Conservation (phyloP, 2,329 filamentous ascomycete species). For the Dactylonectria estremocensis region DNA sequence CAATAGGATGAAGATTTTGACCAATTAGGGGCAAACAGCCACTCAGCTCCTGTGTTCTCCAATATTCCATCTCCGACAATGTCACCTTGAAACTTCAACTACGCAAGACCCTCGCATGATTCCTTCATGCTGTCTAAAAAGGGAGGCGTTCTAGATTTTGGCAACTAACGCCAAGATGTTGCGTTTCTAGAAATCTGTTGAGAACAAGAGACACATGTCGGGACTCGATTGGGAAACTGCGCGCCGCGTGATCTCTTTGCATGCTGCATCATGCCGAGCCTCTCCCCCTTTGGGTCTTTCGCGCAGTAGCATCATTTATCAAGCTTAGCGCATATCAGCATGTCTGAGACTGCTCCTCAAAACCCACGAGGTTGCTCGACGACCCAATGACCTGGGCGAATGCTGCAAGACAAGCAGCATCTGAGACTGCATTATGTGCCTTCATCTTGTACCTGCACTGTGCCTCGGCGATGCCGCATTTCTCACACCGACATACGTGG, state of each 20-base stretch:
- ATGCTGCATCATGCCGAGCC: neutral
- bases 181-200: too few relatives aligned
- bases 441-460: neutral
- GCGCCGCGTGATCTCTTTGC: neutral
- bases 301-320: neutral
- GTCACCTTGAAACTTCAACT: too few relatives aligned
- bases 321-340: neutral
- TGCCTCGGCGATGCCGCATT: neutral
- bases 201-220: too few relatives aligned
- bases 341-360: neutral
- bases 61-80: too few relatives aligned
- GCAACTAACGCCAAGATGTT: too few relatives aligned
- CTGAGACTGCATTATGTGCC: neutral
- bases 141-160: too few relatives aligned
- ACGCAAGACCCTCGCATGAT: too few relatives aligned
- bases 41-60: too few relatives aligned
- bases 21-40: too few relatives aligned
- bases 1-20: too few relatives aligned
- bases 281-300: neutral
- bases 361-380: neutral
- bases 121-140: too few relatives aligned
- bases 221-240: too few relatives aligned
- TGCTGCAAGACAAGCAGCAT: neutral
- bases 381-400: neutral
- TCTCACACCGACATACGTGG: neutral